phyloP scores from a whole-genome alignment of 2,329 filamentous ascomycete species.

The Alternaria brassicae region DNA sequence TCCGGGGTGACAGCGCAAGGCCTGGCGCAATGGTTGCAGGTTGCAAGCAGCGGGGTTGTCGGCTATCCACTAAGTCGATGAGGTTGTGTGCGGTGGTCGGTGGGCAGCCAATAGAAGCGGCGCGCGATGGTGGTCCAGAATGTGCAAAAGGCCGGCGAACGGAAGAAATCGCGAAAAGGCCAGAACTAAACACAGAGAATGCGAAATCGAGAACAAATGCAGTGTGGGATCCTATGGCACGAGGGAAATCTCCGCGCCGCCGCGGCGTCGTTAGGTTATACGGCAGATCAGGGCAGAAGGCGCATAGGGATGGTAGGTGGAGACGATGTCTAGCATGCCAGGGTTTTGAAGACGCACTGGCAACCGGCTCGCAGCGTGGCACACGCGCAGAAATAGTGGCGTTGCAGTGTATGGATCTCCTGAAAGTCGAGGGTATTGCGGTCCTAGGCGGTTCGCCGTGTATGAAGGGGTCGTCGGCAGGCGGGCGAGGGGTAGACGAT shows the following conservation, averaged over 20 bases:
- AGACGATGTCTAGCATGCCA: slow-evolving; percentile 44
- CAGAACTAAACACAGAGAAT: slow-evolving; percentile 22
- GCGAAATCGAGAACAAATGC: slow-evolving; percentile 31
- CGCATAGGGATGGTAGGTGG: slow-evolving; percentile 47
- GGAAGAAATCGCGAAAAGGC: slow-evolving; percentile 21
- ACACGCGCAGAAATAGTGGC: slow-evolving; percentile 46
- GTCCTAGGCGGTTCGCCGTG: slow-evolving; percentile 22
- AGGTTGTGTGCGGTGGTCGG: slow-evolving; percentile 30
- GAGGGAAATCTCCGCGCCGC: slow-evolving; percentile 46
- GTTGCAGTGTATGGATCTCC: slow-evolving; percentile 27
- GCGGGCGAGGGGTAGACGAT: slow-evolving; percentile 35
- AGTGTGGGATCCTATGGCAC: slow-evolving; percentile 38
- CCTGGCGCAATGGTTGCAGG: slow-evolving; percentile 31
- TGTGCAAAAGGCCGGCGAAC: slow-evolving; percentile 24
- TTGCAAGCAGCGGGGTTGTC: slow-evolving; percentile 45
- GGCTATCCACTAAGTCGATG: slow-evolving; percentile 36
- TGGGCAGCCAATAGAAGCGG: slow-evolving; percentile 37
- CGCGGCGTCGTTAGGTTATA: slow-evolving; percentile 45
- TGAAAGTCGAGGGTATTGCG: slow-evolving; percentile 24
- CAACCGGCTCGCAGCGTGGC: slow-evolving; percentile 44
- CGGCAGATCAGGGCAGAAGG: slow-evolving; percentile 42
- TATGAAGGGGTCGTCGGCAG: slow-evolving; percentile 35
- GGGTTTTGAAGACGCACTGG: slow-evolving; percentile 31
- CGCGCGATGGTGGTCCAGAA: slow-evolving; percentile 31
- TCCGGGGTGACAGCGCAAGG: slow-evolving; percentile 16